Base-by-base conservation (phyloP, 805 yeast species). In the Cyberlindnera nakhonratchasimensis region DNA sequence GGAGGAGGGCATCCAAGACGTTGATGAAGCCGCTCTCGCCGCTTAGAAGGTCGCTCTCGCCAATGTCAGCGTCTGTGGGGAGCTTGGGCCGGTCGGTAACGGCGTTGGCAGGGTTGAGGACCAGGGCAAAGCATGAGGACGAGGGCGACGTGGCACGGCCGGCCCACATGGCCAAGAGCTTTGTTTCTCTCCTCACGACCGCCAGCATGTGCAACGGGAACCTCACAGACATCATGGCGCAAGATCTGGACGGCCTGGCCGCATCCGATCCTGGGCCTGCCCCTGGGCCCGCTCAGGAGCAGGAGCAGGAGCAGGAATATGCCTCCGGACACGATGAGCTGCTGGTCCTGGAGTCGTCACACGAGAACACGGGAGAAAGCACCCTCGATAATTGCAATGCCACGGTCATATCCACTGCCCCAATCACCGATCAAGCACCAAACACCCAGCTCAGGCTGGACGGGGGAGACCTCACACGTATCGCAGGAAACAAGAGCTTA, bases 151-250 rank as follows among this genome's bases (percentile, higher is more conserved):
- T 63, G 14, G 70, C 67, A 2, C 57, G 54, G 21, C 65, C 70
- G 1, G 65, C 67, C 12, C 70, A 67, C 32, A 70, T 73, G 59
- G 74, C 79, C 14, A 70, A 69, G 50, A 74, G 79, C 32, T 70
- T 79, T 50, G 79, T 75, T 3, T 74, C 77, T 0, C 54, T 77
- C 39, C 62, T 79, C 42, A 76, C 84, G 0, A 72, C 82, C 0
- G 80, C 83, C 0, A 74, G 79, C 47, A 69, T 75, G 44, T 75
- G 72, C 53, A 50, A 43, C 14, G 59, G 59, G 10, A 51, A 47
- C 33, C 37, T 56, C 70, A 77, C 36, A 56, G 66, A 35, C 48
- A 58, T 58, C 51, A 58, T 35, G 21, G 52, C 42, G 10, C 51
- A 58, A 13, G 45, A 42, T 22, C 31, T 28, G 6, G 30, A 23